Percentiles rank a stretch among this genome's conserved stretches.
phyloP scores from a whole-genome alignment of 306 rosid genomes.

The Bauhinia variegata region DNA sequence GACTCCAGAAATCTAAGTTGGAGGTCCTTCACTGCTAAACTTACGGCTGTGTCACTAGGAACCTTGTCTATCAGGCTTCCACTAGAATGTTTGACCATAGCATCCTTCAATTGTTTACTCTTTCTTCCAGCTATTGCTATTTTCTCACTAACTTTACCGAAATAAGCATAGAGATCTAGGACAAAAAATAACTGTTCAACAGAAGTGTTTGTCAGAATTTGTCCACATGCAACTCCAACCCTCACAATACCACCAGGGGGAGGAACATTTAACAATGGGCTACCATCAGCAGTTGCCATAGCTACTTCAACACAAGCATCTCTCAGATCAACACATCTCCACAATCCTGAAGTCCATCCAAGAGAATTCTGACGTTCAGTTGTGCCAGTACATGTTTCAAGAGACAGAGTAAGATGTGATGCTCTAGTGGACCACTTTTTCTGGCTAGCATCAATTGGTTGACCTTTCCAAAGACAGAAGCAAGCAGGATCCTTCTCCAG shows the following conservation, averaged over 20 bases:
- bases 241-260: constrained; percentile 94
- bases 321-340: constrained; percentile 89
- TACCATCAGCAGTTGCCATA: constrained; percentile 94
- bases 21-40: constrained; percentile 64
- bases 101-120: constrained; percentile 51
- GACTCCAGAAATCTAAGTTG: constrained; percentile 88
- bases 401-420: constrained; percentile 72
- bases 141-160: constrained; percentile 81
- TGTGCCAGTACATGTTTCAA: constrained; percentile 58
- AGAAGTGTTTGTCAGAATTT: constrained; percentile 79
- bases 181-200: constrained; percentile 88
- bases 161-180: constrained; percentile 83
- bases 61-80: constrained; percentile 81
- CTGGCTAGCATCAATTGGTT: constrained; percentile 87
- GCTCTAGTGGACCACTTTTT: constrained; percentile 81
- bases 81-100: constrained; percentile 35
- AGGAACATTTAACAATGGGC: constrained; percentile 71
- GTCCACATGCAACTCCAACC: constrained; percentile 84
- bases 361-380: constrained; percentile 55
- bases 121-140: constrained; percentile 68
- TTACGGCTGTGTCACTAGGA: constrained; percentile 91
- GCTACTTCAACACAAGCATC: constrained; percentile 84
- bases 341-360: constrained; percentile 60
- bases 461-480: constrained; percentile 90
- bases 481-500: constrained; percentile 97